Evolutionary conservation across 768 basidiomycete species (phyloP), one percentile per base, ranked within the genome.

Genomic region (Leccinum disarticulatum): DNA sequence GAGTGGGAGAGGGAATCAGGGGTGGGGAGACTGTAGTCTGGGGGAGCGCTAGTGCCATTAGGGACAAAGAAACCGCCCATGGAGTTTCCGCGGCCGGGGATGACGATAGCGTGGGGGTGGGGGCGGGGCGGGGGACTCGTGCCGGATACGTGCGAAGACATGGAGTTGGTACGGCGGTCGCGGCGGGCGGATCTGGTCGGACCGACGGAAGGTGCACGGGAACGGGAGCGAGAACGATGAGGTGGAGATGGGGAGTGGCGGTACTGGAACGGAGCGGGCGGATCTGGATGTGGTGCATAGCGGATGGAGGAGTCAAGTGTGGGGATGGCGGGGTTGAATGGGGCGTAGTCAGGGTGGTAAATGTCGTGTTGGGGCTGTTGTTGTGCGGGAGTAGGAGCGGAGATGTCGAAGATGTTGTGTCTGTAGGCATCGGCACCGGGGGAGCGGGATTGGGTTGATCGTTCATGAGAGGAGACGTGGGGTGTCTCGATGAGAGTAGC

Each of bases 31-130:
- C 76, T 80, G 65, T 79, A 81, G 49, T 79, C 78, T 6, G 73
- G 70, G 53, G 63, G 64, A 0, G 59, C 60, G 9, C 60, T 73
- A 14, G 64, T 50, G 1, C 66, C 63, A 27, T 62, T 68, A 22
- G 70, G 67, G 47, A 73, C 71, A 25, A 74, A 74, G 61, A 74
- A 75, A 58, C 66, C 67, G 1, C 70, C 66, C 70, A 73, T 73
- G 51, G 68, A 5, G 66, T 66, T 64, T 52, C 66, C 68, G 22
- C 76, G 71, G 19, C 79, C 74, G 7, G 87, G 90, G 64, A 91
- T 91, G 53, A 89, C 76, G 69, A 91, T 90, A 10, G 87, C 87
- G 63, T 87, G 85, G 0, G 87, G 86, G 22, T 83, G 77, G 13
- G 72, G 70, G 3, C 72, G 71, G 52, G 77, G 77, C 10, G 80